A percentile compares a stretch with the other conserved stretches of the same genome.
Conservation (phyloP, 2,329 filamentous ascomycete genomes). For the Sporothrix dimorphospora region DNA sequence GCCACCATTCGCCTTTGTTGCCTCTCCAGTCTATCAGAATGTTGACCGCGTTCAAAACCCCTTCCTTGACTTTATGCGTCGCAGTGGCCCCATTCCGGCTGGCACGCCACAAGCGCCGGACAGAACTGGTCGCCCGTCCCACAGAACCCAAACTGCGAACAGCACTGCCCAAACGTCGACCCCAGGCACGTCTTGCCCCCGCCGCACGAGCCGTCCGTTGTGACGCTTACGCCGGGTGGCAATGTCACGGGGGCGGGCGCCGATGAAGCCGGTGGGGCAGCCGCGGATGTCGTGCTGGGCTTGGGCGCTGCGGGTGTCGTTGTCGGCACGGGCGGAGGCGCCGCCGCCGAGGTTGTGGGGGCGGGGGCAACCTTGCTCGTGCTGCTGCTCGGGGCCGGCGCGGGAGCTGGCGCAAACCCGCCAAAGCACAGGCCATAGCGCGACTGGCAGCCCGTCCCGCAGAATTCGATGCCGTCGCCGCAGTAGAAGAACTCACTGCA, state of each 20-base stretch:
- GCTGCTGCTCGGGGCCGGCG: neutral
- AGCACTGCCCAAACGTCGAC: slow-evolving; percentile 54
- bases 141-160: slow-evolving; percentile 48
- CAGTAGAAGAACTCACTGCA: slow-evolving; percentile 34
- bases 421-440: slow-evolving; percentile 29
- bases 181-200: slow-evolving; percentile 37
- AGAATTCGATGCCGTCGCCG: slow-evolving; percentile 31
- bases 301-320: slow-evolving; percentile 4
- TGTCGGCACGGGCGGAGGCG: neutral
- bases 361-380: neutral
- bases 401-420: neutral
- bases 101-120: slow-evolving; percentile 38
- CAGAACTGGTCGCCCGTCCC: slow-evolving; percentile 45
- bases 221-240: slow-evolving; percentile 15
- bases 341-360: neutral
- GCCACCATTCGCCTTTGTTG: neutral
- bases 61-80: slow-evolving; percentile 27
- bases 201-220: slow-evolving; percentile 30
- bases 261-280: neutral
- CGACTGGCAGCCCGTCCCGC: slow-evolving; percentile 31
- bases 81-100: slow-evolving; percentile 39
- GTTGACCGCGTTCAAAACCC: neutral
- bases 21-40: neutral
- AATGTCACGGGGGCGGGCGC: neutral
- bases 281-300: neutral